Conservation (phyloP, 345 rosid genomes). For the Dimocarpus longan region DNA sequence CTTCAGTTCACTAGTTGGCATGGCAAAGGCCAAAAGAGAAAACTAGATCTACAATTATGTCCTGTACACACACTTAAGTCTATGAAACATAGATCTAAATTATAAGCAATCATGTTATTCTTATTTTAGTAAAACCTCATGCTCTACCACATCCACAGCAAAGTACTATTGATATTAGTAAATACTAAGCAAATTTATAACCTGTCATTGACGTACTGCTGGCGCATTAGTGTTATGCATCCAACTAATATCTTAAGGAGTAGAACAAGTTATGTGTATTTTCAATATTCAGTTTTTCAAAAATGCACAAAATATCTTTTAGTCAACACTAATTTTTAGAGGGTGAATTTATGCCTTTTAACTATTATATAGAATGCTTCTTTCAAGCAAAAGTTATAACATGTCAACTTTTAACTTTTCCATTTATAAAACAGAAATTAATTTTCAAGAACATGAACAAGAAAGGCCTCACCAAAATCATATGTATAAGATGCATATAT, state of each 20-base stretch:
- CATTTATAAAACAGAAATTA: too few species aligned
- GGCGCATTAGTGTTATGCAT: neutral
- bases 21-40: neutral
- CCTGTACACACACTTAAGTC: neutral
- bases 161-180: neutral
- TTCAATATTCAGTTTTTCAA: too few species aligned
- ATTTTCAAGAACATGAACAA: too few species aligned
- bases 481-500: too few species aligned
- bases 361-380: too few species aligned
- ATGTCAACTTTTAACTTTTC: too few species aligned
- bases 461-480: too few species aligned
- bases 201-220: neutral
- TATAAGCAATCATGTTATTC: neutral
- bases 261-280: too few species aligned
- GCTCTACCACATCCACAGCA: neutral
- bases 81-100: neutral
- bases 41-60: neutral
- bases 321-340: too few species aligned
- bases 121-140: neutral
- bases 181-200: neutral
- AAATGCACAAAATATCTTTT: too few species aligned
- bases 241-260: neutral
- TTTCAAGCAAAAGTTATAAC: too few species aligned
- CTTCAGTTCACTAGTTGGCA: neutral
- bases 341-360: too few species aligned